Evolutionary conservation across 2,329 filamentous ascomycete species (phyloP).

Genomic region (Macroventuria anomochaeta): DNA sequence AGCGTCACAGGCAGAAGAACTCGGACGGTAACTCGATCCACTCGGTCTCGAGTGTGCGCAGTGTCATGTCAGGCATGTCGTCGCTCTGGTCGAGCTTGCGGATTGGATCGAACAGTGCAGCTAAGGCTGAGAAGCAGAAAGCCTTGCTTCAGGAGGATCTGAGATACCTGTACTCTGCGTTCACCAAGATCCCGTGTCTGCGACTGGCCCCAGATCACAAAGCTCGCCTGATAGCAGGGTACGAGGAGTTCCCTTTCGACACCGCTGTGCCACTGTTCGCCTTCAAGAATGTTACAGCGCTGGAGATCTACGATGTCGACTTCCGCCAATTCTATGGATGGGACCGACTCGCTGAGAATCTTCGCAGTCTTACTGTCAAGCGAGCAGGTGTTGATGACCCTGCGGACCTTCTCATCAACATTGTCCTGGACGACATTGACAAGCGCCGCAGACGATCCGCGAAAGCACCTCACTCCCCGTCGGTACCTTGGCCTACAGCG

Average conservation of each 20-base stretch:
- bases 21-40: slow-evolving; percentile 91
- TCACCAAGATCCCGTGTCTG: slow-evolving; percentile 96
- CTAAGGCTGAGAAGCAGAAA: slow-evolving; percentile 89
- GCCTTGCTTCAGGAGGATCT: slow-evolving; percentile 82
- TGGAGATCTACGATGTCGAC: slow-evolving; percentile 95
- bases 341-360: slow-evolving; percentile 90
- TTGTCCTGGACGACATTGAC: slow-evolving; percentile 96
- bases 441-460: slow-evolving; percentile 86
- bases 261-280: slow-evolving; percentile 94
- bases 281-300: slow-evolving; percentile 93
- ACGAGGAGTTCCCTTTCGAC: slow-evolving; percentile 98
- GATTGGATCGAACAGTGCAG: slow-evolving; percentile 77
- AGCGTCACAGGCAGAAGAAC: slow-evolving; percentile 77
- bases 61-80: slow-evolving; percentile 97
- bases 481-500: slow-evolving; percentile 68
- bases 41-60: slow-evolving; percentile 94
- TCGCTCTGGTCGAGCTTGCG: slow-evolving; percentile 89
- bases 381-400: slow-evolving; percentile 88
- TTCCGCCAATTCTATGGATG: slow-evolving; percentile 97
- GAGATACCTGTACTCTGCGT: slow-evolving; percentile 96
- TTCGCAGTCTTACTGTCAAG: slow-evolving; percentile 87
- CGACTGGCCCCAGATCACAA: slow-evolving; percentile 91
- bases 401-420: slow-evolving; percentile 86
- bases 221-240: slow-evolving; percentile 86
- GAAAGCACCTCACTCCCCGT: slow-evolving; percentile 82